Conservation (phyloP, 495 filamentous ascomycete species). For the Penicillium parvum region DNA sequence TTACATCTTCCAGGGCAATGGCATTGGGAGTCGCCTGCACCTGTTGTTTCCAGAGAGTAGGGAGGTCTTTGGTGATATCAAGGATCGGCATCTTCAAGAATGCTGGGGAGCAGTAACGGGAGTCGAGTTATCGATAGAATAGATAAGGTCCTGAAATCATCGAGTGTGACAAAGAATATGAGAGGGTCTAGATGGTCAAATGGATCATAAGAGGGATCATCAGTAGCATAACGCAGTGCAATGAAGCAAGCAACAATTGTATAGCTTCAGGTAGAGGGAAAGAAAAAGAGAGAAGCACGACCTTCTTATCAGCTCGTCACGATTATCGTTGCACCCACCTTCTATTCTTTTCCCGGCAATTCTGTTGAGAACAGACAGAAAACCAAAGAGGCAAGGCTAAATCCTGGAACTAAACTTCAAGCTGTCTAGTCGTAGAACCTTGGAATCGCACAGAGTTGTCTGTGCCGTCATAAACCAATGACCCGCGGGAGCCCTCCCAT, state of each 20-base stretch:
- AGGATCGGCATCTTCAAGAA: constrained; percentile 46
- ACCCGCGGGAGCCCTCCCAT: not conserved
- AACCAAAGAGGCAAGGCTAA: not conserved
- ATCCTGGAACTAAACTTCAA: not conserved
- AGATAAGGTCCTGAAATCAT: not conserved
- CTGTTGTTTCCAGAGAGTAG: constrained; percentile 56
- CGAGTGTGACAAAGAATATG: too few species aligned
- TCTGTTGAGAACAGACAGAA: not conserved
- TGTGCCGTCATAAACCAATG: not conserved
- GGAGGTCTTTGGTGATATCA: constrained; percentile 59
- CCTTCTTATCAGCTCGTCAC: too few species aligned
- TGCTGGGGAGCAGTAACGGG: not conserved
- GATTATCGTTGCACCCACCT: too few species aligned
- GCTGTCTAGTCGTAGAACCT: not conserved
- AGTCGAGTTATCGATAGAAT: not conserved
- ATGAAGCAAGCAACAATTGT: too few species aligned
- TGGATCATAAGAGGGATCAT: too few species aligned
- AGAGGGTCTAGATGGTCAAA: too few species aligned
- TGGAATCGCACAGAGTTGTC: not conserved
- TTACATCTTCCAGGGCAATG: constrained; percentile 58
- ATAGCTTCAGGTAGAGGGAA: too few species aligned
- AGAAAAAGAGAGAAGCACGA: too few species aligned
- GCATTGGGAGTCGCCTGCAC: constrained; percentile 53
- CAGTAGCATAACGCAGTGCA: too few species aligned
- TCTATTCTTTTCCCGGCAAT: too few species aligned